Evolutionary conservation across 169 alveolate genomes (phyloP).

Genomic region (Eimeria brunetti): DNA sequence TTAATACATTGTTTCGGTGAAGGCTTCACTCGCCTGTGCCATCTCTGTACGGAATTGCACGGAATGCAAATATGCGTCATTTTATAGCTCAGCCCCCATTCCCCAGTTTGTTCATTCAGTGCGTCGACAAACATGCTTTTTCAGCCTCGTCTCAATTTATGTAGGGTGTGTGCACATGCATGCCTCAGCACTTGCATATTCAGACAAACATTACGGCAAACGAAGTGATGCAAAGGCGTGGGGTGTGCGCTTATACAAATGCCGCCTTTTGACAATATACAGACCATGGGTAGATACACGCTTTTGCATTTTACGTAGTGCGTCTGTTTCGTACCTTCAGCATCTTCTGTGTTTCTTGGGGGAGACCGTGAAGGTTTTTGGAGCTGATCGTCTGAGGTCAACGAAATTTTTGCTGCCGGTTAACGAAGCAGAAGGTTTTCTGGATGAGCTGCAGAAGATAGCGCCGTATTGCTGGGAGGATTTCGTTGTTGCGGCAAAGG

Average conservation of each 20-base stretch:
- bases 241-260: background rate
- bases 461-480: conserved; percentile 24
- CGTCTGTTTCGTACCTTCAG: background rate
- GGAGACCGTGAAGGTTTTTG: conserved; percentile 60
- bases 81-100: background rate
- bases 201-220: background rate
- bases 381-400: background rate
- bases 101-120: background rate
- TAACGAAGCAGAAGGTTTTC: conserved; percentile 9
- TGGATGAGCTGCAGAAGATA: conserved; percentile 18
- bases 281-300: background rate
- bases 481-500: conserved; percentile 9
- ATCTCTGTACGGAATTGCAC: too few relatives aligned
- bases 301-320: background rate
- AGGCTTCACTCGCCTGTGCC: background rate
- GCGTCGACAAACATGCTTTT: background rate
- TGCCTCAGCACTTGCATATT: background rate
- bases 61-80: too few relatives aligned
- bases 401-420: conserved; percentile 27
- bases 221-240: background rate
- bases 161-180: background rate
- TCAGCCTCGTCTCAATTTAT: background rate
- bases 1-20: background rate
- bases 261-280: background rate
- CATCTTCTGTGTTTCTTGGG: conserved; percentile 26